Evolutionary conservation across 176 grass and related monocot genomes (phyloP).

Genomic region (Triticum urartu): DNA sequence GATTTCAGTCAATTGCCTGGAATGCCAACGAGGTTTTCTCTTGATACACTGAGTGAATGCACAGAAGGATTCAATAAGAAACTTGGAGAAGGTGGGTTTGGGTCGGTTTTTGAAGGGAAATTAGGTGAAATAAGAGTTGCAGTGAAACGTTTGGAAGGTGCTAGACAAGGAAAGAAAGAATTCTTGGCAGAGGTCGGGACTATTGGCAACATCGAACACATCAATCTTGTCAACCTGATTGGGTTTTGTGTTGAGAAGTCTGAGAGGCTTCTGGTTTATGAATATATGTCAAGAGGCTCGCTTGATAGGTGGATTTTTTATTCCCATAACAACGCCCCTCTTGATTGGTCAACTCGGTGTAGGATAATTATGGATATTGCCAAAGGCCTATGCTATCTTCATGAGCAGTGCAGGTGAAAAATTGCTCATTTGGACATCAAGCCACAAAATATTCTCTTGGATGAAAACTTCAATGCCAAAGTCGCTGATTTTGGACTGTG

Average conservation of each 20-base stretch:
- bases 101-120: neutral
- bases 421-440: neutral
- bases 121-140: neutral
- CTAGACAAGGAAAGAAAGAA: neutral
- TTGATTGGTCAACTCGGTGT: neutral
- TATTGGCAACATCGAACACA: neutral
- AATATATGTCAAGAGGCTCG: neutral
- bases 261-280: neutral
- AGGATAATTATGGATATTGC: neutral
- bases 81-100: conserved; percentile 5
- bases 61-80: neutral
- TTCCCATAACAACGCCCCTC: neutral
- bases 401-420: neutral
- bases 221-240: neutral
- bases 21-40: neutral
- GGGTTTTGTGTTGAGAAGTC: neutral
- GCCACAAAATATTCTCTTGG: neutral
- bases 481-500: neutral
- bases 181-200: neutral
- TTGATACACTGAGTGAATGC: neutral
- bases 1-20: neutral
- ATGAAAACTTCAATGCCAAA: neutral
- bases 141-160: neutral
- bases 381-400: neutral
- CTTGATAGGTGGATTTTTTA: neutral